These are phyloP conservation scores for Solanum chiquidenum DNA, from an alignment of 257 asterid genomes.

Conservation along the genomic window DNA sequence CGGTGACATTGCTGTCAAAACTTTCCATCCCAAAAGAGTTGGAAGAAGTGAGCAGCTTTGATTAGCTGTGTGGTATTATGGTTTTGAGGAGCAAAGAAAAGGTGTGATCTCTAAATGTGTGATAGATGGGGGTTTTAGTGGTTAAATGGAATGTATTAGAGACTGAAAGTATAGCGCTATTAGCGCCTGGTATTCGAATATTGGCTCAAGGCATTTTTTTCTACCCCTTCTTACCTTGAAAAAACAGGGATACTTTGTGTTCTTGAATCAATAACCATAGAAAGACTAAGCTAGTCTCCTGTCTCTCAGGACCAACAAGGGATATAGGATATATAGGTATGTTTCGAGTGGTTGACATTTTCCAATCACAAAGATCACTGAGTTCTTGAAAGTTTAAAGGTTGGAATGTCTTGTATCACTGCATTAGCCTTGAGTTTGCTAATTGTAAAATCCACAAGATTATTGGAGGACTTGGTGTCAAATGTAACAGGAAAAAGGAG, in stretches of 20 bases:
- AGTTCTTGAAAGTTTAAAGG: not conserved
- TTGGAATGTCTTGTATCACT: not conserved
- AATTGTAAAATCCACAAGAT: conserved; percentile 46
- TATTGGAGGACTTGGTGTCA: conserved; percentile 29
- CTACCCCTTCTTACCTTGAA: not conserved
- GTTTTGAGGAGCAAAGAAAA: conserved; percentile 35
- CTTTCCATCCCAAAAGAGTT: conserved; percentile 63
- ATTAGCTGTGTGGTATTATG: conserved; percentile 40
- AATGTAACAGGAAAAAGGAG: not conserved
- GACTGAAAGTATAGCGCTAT: not conserved
- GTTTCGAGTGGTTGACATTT: not conserved
- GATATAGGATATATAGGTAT: not conserved
- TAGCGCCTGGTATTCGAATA: not conserved
- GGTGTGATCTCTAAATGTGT: conserved; percentile 61
- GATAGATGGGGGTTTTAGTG: conserved; percentile 60
- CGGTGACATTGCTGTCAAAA: conserved; percentile 30
- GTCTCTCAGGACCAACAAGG: not conserved
- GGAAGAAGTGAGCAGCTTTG: conserved; percentile 49
- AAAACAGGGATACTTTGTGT: not conserved
- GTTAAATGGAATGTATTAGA: conserved; percentile 56
- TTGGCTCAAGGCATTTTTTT: not conserved
- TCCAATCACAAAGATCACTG: not conserved
- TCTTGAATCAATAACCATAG: not conserved
- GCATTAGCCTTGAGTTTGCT: conserved; percentile 68
- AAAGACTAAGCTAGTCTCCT: not conserved